Evolutionary conservation across 495 filamentous ascomycete genomes (phyloP).

Genomic region (Podospora pseudocomata): DNA sequence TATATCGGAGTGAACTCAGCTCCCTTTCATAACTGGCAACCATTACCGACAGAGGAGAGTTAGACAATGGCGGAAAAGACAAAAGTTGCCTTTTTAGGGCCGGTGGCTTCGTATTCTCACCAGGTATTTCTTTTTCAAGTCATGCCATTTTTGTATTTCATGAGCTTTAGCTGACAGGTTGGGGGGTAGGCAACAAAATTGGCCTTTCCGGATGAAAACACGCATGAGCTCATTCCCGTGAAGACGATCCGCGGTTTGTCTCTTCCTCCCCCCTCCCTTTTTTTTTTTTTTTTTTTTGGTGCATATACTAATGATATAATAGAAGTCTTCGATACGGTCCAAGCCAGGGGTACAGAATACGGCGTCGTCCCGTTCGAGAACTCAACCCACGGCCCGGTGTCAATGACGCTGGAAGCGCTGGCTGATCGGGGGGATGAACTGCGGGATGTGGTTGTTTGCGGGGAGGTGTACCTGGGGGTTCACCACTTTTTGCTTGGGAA

Average conservation of each 20-base stretch:
- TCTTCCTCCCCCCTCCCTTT: neutral
- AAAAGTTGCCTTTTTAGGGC: conserved; percentile 77
- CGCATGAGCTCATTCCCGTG: conserved; percentile 56
- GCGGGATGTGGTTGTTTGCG: conserved; percentile 66
- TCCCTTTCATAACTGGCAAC: neutral
- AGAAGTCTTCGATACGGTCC: conserved; percentile 79
- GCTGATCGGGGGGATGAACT: conserved; percentile 63
- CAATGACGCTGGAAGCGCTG: conserved; percentile 82
- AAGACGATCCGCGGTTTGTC: conserved; percentile 58
- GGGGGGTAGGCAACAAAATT: conserved; percentile 60
- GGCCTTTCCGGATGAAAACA: conserved; percentile 50
- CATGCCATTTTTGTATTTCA: neutral
- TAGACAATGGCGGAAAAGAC: conserved; percentile 4
- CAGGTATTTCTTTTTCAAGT: conserved; percentile 66
- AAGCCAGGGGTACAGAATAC: conserved; percentile 55
- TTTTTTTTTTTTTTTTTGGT: neutral
- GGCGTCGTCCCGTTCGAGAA: conserved; percentile 97
- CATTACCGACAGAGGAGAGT: neutral
- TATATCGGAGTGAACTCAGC: neutral
- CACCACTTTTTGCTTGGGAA: conserved; percentile 74
- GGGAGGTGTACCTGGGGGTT: conserved; percentile 78
- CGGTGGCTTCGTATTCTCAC: conserved; percentile 81
- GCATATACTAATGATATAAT: neutral
- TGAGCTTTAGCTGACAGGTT: neutral
- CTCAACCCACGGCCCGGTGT: conserved; percentile 86